Base-by-base conservation (phyloP, 257 asterid species). In the Rhazya stricta region DNA sequence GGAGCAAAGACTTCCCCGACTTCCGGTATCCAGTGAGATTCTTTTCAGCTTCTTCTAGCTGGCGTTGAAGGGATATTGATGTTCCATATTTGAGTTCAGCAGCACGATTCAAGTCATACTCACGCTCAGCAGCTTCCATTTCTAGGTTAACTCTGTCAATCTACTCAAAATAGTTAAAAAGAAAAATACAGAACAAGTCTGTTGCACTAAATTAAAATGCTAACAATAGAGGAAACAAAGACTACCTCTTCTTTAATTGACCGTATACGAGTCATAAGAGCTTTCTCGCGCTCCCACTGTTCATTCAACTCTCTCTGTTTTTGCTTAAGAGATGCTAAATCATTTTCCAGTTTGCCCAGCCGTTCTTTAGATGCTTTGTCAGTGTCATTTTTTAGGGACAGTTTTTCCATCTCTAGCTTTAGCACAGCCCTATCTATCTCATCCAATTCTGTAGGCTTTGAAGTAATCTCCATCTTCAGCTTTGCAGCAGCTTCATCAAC, bases 401-500 rank as follows among this genome's bases (percentile, higher is more conserved):
- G 89, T 77, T 88, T 91, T 82, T 93, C 98, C 98, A 93, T 93
- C 86, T 93, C 98, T 81, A 91, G 77, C 88, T 93, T 93, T 41
- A 91, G 86, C 69, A 93, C 88, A 29, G 93, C 87, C 79, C 98
- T 88, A 78, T 93, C 93, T 76, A 90, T 81, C 79, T 87, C 96
- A 73, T 93, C 97, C 80, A 93, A 83, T 69, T 86, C 98, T 18
- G 89, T 90, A 65, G 98, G 98, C 82, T 93, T 93, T 41, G 98
- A 93, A 58, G 96, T 93, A 74, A 93, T 91, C 85, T 93, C 98
- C 98, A 93, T 93, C 84, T 93, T 93, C 70, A 93, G 66, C 84
- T 93, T 93, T 19, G 98, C 97, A 71, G 98, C 97, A 84, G 98
- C 97, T 89, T 93, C 98, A 80, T 93, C 98, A 60, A 93, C 97